A percentile compares a stretch with the other conserved stretches of the same genome.
Evolutionary conservation across 306 rosid genomes (phyloP).

Genomic region (Inga oerstediana): DNA sequence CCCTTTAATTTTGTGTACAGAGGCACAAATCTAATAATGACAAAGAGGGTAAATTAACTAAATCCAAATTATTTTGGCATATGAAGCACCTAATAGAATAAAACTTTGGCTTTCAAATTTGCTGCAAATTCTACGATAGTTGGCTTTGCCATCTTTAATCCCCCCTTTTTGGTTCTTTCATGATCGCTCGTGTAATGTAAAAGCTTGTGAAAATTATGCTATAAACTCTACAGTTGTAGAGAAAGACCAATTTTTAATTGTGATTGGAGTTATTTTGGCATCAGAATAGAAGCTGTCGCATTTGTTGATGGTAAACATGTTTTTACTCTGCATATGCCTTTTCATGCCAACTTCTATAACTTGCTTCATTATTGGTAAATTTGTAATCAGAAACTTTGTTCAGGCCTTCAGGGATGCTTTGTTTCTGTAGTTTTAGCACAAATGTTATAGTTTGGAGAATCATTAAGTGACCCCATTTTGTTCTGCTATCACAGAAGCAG

Average conservation of each 20-base stretch:
- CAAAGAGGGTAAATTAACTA: background rate
- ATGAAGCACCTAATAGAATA: no score
- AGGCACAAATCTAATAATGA: background rate
- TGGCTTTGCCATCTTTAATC: no score
- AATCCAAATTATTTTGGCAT: background rate
- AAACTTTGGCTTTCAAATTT: background rate
- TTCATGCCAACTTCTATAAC: conserved; percentile 2
- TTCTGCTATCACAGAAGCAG: conserved; percentile 65
- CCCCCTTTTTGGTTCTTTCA: no score
- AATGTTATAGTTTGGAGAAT: conserved; percentile 17
- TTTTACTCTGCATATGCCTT: conserved; percentile 14
- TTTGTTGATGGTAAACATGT: background rate
- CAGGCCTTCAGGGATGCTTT: background rate
- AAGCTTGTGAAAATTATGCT: background rate
- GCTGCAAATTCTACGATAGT: background rate
- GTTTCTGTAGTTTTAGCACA: conserved; percentile 3
- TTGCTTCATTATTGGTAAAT: background rate
- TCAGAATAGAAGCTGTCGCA: background rate
- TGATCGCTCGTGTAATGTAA: background rate
- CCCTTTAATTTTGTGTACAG: background rate
- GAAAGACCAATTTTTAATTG: background rate
- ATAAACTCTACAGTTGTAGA: background rate
- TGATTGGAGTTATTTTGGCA: background rate
- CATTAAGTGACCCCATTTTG: conserved; percentile 19
- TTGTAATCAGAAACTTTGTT: conserved; percentile 21